Evolutionary conservation across 2,329 filamentous ascomycete species (phyloP).

Genomic region (Knufia fluminis): DNA sequence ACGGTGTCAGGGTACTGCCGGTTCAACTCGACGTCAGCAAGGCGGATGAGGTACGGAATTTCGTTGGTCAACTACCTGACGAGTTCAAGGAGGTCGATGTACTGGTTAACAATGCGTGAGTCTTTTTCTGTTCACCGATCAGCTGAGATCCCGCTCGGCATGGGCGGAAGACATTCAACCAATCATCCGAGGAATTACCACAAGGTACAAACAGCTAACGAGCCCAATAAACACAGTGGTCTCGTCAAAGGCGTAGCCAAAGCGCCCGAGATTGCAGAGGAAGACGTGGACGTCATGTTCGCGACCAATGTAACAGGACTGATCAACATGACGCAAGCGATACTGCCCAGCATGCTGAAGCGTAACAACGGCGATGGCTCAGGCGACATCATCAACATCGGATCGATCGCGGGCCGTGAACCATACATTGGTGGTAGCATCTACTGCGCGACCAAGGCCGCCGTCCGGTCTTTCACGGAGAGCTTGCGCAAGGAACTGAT

Average conservation of each 20-base stretch:
- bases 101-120: too few species aligned
- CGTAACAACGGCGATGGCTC: slow-evolving; percentile 53
- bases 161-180: too few species aligned
- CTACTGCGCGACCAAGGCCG: too few species aligned
- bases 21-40: too few species aligned
- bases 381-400: slow-evolving; percentile 93
- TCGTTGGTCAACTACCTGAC: too few species aligned
- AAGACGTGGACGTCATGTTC: slow-evolving; percentile 82
- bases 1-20: too few species aligned
- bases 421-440: slow-evolving; percentile 72
- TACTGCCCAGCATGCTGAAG: slow-evolving; percentile 74
- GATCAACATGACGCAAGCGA: slow-evolving; percentile 91
- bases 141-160: too few species aligned
- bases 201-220: background rate
- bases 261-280: slow-evolving; percentile 70
- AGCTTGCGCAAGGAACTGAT: too few species aligned
- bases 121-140: too few species aligned
- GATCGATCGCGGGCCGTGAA: slow-evolving; percentile 79
- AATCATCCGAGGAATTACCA: background rate
- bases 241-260: slow-evolving; percentile 81
- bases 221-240: slow-evolving; percentile 54
- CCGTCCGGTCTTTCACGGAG: too few species aligned
- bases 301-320: slow-evolving; percentile 86
- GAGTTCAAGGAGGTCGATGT: too few species aligned
- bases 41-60: too few species aligned